Conservation (phyloP, 768 basidiomycete genomes). For the Suillus sp. region DNA sequence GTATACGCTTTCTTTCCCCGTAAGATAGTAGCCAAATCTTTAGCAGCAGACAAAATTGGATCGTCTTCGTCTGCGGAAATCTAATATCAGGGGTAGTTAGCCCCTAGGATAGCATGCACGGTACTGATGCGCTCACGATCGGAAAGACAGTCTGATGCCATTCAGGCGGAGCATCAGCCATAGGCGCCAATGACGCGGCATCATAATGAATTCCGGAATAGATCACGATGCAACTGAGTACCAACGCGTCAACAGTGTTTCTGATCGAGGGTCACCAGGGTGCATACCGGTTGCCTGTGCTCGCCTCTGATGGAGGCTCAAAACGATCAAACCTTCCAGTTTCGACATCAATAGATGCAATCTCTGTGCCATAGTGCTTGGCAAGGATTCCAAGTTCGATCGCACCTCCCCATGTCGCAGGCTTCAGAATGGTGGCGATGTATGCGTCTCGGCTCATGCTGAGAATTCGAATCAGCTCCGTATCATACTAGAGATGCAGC, state of each 20-base stretch:
- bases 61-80: slow-evolving; percentile 45
- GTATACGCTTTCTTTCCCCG: slow-evolving; percentile 83
- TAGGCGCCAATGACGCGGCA: slow-evolving; percentile 80
- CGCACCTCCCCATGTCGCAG: slow-evolving; percentile 91
- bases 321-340: slow-evolving; percentile 89
- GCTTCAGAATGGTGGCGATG: slow-evolving; percentile 76
- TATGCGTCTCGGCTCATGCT: slow-evolving; percentile 69
- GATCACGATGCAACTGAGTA: slow-evolving; percentile 66
- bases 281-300: slow-evolving; percentile 35
- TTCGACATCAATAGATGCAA: slow-evolving; percentile 89
- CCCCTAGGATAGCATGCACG: background rate
- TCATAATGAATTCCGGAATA: slow-evolving; percentile 99
- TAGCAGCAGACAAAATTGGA: slow-evolving; percentile 61
- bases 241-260: background rate
- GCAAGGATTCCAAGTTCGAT: slow-evolving; percentile 91
- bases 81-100: slow-evolving; percentile 17
- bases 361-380: slow-evolving; percentile 80
- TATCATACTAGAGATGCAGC: background rate
- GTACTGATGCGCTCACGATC: slow-evolving; percentile 41
- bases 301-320: slow-evolving; percentile 49
- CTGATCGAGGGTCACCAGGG: background rate
- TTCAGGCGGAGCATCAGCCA: slow-evolving; percentile 70
- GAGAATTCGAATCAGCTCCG: slow-evolving; percentile 8
- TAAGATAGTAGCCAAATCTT: slow-evolving; percentile 70
- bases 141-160: slow-evolving; percentile 92